Base-by-base conservation (phyloP, 164 flowering plant genomes). In the Umbilicus rupestris region DNA sequence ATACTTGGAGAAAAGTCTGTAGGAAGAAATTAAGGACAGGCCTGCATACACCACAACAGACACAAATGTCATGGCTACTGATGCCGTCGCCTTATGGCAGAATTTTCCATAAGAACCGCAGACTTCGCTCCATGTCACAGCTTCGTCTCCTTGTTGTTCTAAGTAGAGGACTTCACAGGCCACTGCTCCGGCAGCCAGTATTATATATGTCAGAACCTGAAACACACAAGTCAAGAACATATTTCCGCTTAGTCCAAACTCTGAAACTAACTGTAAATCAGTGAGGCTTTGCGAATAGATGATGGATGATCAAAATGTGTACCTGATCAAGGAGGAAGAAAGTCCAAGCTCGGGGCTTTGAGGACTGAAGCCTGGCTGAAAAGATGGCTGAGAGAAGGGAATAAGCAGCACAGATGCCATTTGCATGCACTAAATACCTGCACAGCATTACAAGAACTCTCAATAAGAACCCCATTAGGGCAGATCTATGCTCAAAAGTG, bases 311-410 rank as follows among this genome's bases (percentile, higher is more conserved):
- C 1, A 6, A 57, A 55, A 26, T 55, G 33, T 28, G 60, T 14
- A 84, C 95, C 90, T 94, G 97, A 39, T 94, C 97, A 9, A 91
- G 84, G 67, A 85, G 72, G 81, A 94, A 94, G 77, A 91, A 73
- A 30, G 85, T 78, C 96, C 97, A 94, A 16, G 90, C 89, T 24
- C 82, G 69, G 57, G 81, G 70, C 81, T 71, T 69, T 67, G 60
- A 55, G 15, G 89, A 76, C n/a, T 83, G 87, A 59, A 86, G 84
- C 74, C 78, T 69, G 11, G 86, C 89, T 11, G 82, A 74, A 15
- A 76, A 71, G 28, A 87, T 69, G 0, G 97, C 95, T 7, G 96
- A 82, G 22, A 91, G 81, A 52, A 94, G 85, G 8, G 98, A 94
- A 72, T 91, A 94, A n/a, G 84, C 95, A 0, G 97, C 98, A 68